Percentiles rank a stretch among this genome's conserved stretches.
These are phyloP conservation scores for Coniochaeta hoffmannii DNA, from an alignment of 2,329 filamentous ascomycete genomes.

Conservation along the genomic window DNA sequence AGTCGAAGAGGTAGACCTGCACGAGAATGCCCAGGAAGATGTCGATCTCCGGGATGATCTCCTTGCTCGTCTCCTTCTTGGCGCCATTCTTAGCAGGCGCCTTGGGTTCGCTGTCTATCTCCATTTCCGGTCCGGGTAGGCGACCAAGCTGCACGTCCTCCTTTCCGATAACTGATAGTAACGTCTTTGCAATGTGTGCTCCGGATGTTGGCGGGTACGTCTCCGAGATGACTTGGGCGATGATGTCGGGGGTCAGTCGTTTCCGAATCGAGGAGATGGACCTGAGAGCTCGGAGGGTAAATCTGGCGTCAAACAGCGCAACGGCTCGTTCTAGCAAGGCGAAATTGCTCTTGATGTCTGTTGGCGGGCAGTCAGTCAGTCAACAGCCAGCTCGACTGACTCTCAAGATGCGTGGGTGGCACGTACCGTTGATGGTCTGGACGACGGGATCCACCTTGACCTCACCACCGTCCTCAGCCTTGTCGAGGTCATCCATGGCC, in stretches of 20 bases:
- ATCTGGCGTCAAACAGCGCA: slow-evolving; percentile 86
- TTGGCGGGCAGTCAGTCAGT: slow-evolving; percentile 3
- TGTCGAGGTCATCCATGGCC: slow-evolving; percentile 57
- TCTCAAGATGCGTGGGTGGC: background rate
- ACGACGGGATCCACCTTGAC: slow-evolving; percentile 52
- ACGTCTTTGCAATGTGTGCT: slow-evolving; percentile 58
- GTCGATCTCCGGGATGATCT: slow-evolving; percentile 78
- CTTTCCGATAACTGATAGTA: slow-evolving; percentile 64
- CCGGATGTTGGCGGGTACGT: slow-evolving; percentile 59
- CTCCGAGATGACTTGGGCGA: slow-evolving; percentile 73
- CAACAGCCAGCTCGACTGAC: background rate
- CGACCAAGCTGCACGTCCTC: slow-evolving; percentile 56
- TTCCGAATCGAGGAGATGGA: slow-evolving; percentile 96
- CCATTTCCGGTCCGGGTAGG: slow-evolving; percentile 58
- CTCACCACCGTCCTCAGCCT: slow-evolving; percentile 38
- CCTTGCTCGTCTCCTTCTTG: slow-evolving; percentile 58
- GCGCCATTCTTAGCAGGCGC: slow-evolving; percentile 38
- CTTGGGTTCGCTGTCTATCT: slow-evolving; percentile 57
- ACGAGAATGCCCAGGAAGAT: slow-evolving; percentile 80
- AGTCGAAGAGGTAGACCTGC: slow-evolving; percentile 84
- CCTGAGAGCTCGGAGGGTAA: slow-evolving; percentile 86
- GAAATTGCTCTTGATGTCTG: slow-evolving; percentile 95
- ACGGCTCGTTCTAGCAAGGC: slow-evolving; percentile 86
- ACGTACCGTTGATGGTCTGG: slow-evolving; percentile 52
- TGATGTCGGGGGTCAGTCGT: slow-evolving; percentile 72